These are phyloP conservation scores for Ophiocordyceps sinensis DNA, from an alignment of 2,329 filamentous ascomycete species.

Conservation along the genomic window DNA sequence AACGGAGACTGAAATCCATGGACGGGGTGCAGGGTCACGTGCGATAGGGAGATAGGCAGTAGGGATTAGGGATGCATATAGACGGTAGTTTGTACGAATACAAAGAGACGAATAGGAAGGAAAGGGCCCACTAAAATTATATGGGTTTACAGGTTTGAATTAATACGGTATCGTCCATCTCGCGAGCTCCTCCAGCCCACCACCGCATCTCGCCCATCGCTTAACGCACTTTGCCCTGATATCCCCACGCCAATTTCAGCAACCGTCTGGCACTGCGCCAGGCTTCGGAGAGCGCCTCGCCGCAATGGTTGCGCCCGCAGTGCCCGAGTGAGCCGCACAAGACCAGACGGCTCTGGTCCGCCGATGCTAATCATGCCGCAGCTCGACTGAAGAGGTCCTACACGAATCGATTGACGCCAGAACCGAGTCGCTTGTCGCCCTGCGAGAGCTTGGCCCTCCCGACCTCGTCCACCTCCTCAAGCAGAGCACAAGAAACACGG, in stretches of 20 bases:
- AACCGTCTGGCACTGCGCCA: not conserved
- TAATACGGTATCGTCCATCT: too few relatives aligned
- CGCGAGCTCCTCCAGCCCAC: too few relatives aligned
- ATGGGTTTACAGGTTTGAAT: too few relatives aligned
- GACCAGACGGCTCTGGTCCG: not conserved
- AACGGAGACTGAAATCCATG: too few relatives aligned
- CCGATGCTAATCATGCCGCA: slow-evolving; percentile 23
- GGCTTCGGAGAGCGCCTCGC: slow-evolving; percentile 7
- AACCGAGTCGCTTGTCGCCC: slow-evolving; percentile 70
- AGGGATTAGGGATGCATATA: too few relatives aligned
- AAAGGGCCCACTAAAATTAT: too few relatives aligned
- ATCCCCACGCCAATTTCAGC: not conserved
- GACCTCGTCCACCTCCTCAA: slow-evolving; percentile 94
- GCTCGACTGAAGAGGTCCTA: slow-evolving; percentile 85
- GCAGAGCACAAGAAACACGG: slow-evolving; percentile 41
- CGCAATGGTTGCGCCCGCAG: slow-evolving; percentile 59
- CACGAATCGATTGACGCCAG: slow-evolving; percentile 86
- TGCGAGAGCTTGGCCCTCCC: slow-evolving; percentile 88
- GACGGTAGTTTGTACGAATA: too few relatives aligned
- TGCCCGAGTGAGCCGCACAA: slow-evolving; percentile 48
- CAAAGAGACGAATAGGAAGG: too few relatives aligned
- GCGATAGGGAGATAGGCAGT: too few relatives aligned
- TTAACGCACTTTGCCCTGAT: too few relatives aligned
- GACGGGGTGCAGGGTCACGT: too few relatives aligned
- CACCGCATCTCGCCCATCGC: too few relatives aligned